These are phyloP conservation scores for Acer campestre DNA, from an alignment of 345 rosid species.

Conservation along the genomic window DNA sequence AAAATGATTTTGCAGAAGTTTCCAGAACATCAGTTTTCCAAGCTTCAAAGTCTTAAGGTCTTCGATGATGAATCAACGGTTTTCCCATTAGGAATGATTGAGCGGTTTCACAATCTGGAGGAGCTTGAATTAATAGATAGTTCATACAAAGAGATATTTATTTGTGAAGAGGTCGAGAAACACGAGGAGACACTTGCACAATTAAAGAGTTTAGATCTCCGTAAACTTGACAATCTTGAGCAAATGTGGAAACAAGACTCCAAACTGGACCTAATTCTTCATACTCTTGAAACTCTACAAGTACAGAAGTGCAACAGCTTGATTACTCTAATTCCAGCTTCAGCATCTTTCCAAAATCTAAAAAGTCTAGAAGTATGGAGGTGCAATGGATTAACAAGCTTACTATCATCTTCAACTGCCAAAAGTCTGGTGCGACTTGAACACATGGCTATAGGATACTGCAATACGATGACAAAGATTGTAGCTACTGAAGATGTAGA, in stretches of 20 bases:
- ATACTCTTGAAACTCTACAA: neutral
- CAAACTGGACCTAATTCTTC: too few species aligned
- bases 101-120: conserved; percentile 9
- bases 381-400: too few species aligned
- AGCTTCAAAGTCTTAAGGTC: conserved; percentile 4
- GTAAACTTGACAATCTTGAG: too few species aligned
- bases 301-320: neutral
- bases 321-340: neutral
- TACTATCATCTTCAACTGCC: too few species aligned
- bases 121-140: neutral
- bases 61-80: neutral
- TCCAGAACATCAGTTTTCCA: neutral
- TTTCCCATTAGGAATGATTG: conserved; percentile 1
- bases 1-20: neutral
- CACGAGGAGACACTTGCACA: neutral
- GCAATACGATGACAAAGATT: too few species aligned
- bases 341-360: neutral
- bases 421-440: too few species aligned
- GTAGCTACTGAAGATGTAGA: too few species aligned
- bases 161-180: neutral
- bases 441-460: too few species aligned
- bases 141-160: neutral
- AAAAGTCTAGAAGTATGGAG: too few species aligned
- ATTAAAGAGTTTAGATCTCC: neutral
- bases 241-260: too few species aligned